These are phyloP conservation scores for Citrullus mucosospermus DNA, from an alignment of 306 rosid species.

Conservation along the genomic window DNA sequence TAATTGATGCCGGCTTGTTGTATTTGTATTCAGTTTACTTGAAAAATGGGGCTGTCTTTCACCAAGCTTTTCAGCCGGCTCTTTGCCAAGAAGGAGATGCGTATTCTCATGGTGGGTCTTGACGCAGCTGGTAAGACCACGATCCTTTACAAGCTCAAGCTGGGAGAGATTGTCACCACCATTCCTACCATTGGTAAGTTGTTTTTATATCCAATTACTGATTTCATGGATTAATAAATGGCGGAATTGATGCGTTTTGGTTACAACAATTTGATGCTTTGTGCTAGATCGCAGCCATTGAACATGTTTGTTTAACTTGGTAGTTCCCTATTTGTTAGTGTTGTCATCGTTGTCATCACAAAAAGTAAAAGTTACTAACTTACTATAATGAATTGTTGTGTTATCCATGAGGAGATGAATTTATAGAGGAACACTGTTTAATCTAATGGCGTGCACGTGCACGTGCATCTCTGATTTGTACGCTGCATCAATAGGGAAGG, in stretches of 20 bases:
- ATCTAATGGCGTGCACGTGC: neutral
- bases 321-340: neutral
- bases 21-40: constrained; percentile 12
- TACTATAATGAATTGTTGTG: neutral
- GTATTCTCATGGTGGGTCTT: constrained; percentile 90
- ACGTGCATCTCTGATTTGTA: neutral
- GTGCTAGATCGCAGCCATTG: neutral
- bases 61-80: constrained; percentile 81
- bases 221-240: neutral
- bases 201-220: neutral
- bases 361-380: neutral
- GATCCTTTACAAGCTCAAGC: constrained; percentile 83
- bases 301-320: neutral
- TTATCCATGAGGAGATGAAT: neutral
- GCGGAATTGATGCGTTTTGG: neutral
- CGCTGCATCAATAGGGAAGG: neutral
- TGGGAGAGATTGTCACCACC: constrained; percentile 89
- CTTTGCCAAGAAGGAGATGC: constrained; percentile 94
- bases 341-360: neutral
- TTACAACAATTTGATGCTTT: neutral
- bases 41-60: constrained; percentile 80
- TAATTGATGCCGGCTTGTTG: neutral
- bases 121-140: constrained; percentile 98
- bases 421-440: neutral
- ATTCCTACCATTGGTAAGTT: constrained; percentile 80